These are phyloP conservation scores for Podospora sp. DNA, from an alignment of 495 filamentous ascomycete species.

Conservation along the genomic window DNA sequence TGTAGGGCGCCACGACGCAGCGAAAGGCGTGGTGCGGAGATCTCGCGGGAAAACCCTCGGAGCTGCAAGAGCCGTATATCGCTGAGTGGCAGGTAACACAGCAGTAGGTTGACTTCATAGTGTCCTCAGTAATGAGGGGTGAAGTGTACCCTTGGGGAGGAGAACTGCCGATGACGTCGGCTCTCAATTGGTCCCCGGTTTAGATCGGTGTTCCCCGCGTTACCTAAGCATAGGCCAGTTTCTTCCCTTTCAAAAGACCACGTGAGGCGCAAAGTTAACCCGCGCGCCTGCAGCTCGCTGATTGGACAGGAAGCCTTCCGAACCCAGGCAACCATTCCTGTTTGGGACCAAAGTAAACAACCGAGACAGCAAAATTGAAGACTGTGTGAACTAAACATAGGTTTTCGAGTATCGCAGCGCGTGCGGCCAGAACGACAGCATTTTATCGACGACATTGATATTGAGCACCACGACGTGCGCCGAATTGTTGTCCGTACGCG, in stretches of 20 bases:
- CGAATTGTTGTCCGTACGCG: neutral
- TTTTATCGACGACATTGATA: constrained; percentile 9
- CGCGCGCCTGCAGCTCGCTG: neutral
- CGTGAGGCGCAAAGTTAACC: constrained; percentile 11
- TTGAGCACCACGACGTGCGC: neutral
- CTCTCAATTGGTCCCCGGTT: neutral
- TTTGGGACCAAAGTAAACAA: constrained; percentile 30
- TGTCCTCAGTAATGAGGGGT: neutral
- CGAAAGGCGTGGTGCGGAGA: neutral
- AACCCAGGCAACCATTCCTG: constrained; percentile 10
- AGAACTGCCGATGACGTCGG: neutral
- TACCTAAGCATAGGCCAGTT: neutral
- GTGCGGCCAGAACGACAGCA: neutral
- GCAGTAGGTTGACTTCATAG: neutral
- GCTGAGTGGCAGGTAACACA: neutral
- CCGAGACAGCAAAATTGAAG: constrained; percentile 11
- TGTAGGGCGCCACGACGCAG: neutral
- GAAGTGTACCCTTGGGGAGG: neutral
- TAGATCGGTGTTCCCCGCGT: neutral
- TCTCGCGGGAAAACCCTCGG: too few relatives aligned
- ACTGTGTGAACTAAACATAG: neutral
- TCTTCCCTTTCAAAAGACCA: neutral
- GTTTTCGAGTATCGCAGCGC: neutral
- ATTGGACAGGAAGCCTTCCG: constrained; percentile 8
- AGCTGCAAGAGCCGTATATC: too few relatives aligned